Percentiles rank a stretch among this genome's conserved stretches.
Conservation (phyloP, 2,329 filamentous ascomycete genomes). For the Byssoonygena ceratinophila region DNA sequence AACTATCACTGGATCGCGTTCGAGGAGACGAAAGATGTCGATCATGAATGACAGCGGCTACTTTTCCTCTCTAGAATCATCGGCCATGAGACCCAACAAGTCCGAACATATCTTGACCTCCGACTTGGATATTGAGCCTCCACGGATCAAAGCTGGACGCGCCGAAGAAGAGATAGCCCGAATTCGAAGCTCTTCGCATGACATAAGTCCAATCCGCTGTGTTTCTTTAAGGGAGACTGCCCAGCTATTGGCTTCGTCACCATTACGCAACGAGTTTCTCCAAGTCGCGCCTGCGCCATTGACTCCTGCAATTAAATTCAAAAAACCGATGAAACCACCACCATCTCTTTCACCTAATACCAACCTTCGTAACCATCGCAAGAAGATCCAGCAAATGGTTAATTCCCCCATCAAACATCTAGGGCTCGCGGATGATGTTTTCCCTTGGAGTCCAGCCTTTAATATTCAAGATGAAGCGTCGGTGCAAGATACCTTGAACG, state of each 20-base stretch:
- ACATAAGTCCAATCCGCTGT: conserved; percentile 58
- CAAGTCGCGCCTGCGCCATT: conserved; percentile 56
- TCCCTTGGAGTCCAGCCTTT: conserved; percentile 41
- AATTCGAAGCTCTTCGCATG: conserved; percentile 81
- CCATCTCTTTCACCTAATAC: conserved; percentile 86
- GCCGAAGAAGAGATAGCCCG: conserved; percentile 94
- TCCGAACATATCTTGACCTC: conserved; percentile 58
- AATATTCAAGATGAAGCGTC: conserved; percentile 41
- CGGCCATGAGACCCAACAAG: conserved; percentile 62
- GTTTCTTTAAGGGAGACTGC: conserved; percentile 34
- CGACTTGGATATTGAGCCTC: conserved; percentile 62
- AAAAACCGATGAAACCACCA: conserved; percentile 52
- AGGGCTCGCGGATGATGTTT: conserved; percentile 33
- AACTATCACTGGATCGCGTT: conserved; percentile 53
- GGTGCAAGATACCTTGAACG: conserved; percentile 19
- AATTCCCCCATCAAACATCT: conserved; percentile 56
- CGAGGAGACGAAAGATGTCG: conserved; percentile 64
- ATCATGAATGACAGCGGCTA: conserved; percentile 92
- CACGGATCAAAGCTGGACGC: conserved; percentile 72
- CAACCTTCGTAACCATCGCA: conserved; percentile 77
- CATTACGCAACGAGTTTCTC: conserved; percentile 48
- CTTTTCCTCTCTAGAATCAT: conserved; percentile 91
- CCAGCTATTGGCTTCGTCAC: conserved; percentile 52
- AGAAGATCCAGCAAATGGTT: conserved; percentile 68
- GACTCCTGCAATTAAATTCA: conserved; percentile 76